Evolutionary conservation across 2,329 filamentous ascomycete genomes (phyloP).

Genomic region (Penicillium sp.): DNA sequence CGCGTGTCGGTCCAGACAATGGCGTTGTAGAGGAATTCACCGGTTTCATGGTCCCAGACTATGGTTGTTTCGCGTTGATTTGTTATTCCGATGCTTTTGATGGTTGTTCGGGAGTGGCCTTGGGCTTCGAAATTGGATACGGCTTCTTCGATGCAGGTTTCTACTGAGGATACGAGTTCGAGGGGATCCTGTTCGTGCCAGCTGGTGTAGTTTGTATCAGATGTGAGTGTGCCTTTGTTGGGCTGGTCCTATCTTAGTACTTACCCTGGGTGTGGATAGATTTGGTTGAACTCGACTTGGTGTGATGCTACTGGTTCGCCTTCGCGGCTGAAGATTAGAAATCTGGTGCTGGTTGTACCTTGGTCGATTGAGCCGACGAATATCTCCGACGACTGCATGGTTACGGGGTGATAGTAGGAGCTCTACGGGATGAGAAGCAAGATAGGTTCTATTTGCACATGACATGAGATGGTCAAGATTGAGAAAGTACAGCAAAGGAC

Average conservation of each 20-base stretch:
- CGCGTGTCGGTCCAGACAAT: conserved; percentile 89
- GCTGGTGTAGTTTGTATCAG: conserved; percentile 43
- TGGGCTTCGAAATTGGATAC: conserved; percentile 63
- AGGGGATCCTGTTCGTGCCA: conserved; percentile 86
- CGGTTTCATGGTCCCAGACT: conserved; percentile 76
- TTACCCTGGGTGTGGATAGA: conserved; percentile 80
- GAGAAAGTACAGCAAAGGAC: not conserved
- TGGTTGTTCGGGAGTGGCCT: conserved; percentile 62
- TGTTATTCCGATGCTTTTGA: conserved; percentile 76
- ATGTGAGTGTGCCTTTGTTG: not conserved
- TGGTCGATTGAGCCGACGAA: conserved; percentile 88
- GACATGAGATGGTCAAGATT: not conserved
- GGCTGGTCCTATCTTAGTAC: too few species aligned
- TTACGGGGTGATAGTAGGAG: not conserved
- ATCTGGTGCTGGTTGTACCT: conserved; percentile 82
- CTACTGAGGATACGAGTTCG: conserved; percentile 69
- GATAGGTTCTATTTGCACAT: not conserved
- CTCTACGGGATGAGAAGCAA: not conserved
- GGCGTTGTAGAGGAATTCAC: conserved; percentile 75
- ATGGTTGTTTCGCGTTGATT: conserved; percentile 88
- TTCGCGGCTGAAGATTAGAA: conserved; percentile 78
- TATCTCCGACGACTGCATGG: conserved; percentile 26
- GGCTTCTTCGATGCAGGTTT: conserved; percentile 72
- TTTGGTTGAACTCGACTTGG: conserved; percentile 80
- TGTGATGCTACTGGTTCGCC: conserved; percentile 76